Percentiles rank a stretch among this genome's conserved stretches.
These are phyloP conservation scores for Barnettozyma hawaiiensis DNA, from an alignment of 1,139 yeast species.

Conservation along the genomic window DNA sequence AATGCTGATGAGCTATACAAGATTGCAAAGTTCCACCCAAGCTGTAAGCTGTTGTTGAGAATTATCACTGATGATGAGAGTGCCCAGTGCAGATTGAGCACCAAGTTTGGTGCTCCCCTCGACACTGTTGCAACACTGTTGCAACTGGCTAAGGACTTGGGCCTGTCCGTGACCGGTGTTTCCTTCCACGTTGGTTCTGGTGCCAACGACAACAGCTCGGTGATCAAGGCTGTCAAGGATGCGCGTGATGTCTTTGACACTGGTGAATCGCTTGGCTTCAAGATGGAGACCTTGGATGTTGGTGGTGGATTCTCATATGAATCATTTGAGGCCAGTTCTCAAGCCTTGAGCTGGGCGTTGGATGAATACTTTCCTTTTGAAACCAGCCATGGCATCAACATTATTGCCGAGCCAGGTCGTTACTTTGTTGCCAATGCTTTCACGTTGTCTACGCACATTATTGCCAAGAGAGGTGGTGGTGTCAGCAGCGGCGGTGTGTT, in stretches of 20 bases:
- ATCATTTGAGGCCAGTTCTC: constrained; percentile 58
- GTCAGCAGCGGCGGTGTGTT: constrained; percentile 59
- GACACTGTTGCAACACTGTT: constrained; percentile 51
- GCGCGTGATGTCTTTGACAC: constrained; percentile 64
- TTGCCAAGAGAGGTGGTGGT: constrained; percentile 74
- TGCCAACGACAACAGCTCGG: constrained; percentile 67
- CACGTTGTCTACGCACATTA: constrained; percentile 77
- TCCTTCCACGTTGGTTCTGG: constrained; percentile 98
- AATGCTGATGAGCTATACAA: constrained; percentile 80
- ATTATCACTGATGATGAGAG: constrained; percentile 86
- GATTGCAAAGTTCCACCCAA: constrained; percentile 61
- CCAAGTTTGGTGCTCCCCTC: constrained; percentile 83
- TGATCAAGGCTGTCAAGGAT: constrained; percentile 67
- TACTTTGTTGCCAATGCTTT: constrained; percentile 83
- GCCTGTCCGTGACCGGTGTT: constrained; percentile 69
- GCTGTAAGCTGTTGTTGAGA: constrained; percentile 66
- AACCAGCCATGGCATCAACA: constrained; percentile 34
- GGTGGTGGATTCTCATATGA: constrained; percentile 90
- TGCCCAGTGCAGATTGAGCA: constrained; percentile 81
- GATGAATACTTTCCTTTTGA: constrained; percentile 51
- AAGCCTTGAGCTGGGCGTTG: constrained; percentile 51
- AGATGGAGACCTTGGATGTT: constrained; percentile 62
- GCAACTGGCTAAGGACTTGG: constrained; percentile 54
- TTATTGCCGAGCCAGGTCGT: constrained; percentile 95
- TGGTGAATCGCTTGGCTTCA: constrained; percentile 37